phyloP scores from a whole-genome alignment of 495 filamentous ascomycete species.

The Delitschia confertaspora region DNA sequence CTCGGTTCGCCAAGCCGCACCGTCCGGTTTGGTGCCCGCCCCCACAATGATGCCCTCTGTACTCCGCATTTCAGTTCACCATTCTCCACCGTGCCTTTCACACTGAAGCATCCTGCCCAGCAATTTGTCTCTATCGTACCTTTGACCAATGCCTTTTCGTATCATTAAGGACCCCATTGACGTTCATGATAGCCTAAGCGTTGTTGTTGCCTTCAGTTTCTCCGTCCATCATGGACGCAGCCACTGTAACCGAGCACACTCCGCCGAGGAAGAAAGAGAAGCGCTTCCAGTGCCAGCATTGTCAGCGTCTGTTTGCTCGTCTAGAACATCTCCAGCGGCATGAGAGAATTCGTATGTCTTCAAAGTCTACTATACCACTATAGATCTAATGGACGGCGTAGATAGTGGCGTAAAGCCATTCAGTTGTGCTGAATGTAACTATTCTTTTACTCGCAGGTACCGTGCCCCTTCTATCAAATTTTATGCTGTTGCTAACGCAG shows the following conservation, averaged over 20 bases:
- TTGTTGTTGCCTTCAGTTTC: too few relatives aligned
- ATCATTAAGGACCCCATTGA: too few relatives aligned
- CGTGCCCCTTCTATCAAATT: slow-evolving; percentile 22
- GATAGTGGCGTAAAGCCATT: slow-evolving; percentile 54
- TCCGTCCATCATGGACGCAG: too few relatives aligned
- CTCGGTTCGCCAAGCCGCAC: slow-evolving; percentile 14
- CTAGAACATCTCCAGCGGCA: slow-evolving; percentile 54
- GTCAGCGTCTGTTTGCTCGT: slow-evolving; percentile 43
- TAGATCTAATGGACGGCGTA: too few relatives aligned
- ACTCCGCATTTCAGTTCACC: too few relatives aligned
- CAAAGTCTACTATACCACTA: too few relatives aligned
- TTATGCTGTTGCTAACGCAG: slow-evolving; percentile 20
- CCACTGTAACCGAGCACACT: slow-evolving; percentile 13
- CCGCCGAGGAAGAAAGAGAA: slow-evolving; percentile 23
- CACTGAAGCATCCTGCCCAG: too few relatives aligned
- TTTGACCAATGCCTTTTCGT: too few relatives aligned
- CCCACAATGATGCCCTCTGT: not conserved
- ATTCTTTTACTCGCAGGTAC: slow-evolving; percentile 51
- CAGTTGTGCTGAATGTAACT: slow-evolving; percentile 44
- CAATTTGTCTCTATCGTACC: too few relatives aligned
- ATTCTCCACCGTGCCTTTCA: too few relatives aligned
- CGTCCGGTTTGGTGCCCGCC: slow-evolving; percentile 20
- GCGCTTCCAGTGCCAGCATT: slow-evolving; percentile 22
- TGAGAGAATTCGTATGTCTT: slow-evolving; percentile 42
- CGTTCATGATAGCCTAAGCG: too few relatives aligned